These are phyloP conservation scores for Alternaria rosae DNA, from an alignment of 2,329 filamentous ascomycete genomes.

Conservation along the genomic window DNA sequence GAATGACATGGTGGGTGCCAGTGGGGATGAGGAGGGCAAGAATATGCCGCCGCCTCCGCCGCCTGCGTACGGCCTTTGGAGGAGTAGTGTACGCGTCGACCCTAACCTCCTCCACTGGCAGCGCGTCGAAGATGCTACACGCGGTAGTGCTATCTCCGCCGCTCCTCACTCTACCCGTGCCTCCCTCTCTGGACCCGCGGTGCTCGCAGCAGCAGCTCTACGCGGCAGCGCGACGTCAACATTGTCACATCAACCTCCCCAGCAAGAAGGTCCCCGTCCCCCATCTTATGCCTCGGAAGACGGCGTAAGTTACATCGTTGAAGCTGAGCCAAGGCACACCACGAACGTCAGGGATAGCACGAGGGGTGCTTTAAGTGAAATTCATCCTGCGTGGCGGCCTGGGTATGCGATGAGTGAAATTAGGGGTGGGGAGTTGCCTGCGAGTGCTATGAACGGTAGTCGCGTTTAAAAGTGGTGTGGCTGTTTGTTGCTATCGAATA, in stretches of 20 bases:
- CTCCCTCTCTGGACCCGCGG: not conserved
- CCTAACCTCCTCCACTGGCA: conserved; percentile 85
- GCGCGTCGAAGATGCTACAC: conserved; percentile 54
- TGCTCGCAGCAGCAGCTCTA: not conserved
- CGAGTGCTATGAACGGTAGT: not conserved
- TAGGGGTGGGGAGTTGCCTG: conserved; percentile 21
- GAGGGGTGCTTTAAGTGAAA: conserved; percentile 39
- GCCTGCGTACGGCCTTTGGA: conserved; percentile 86
- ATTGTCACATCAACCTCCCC: not conserved
- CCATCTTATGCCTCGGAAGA: conserved; percentile 81
- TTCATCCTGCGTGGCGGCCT: conserved; percentile 49
- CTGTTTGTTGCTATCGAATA: not conserved
- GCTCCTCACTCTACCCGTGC: conserved; percentile 7
- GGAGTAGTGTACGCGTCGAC: conserved; percentile 81
- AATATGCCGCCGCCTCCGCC: conserved; percentile 56
- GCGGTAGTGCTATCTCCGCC: conserved; percentile 10
- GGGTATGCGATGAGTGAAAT: conserved; percentile 43
- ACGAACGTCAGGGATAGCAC: conserved; percentile 12
- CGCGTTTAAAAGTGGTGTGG: not conserved
- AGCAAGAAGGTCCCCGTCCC: conserved; percentile 59
- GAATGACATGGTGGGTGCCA: conserved; percentile 12
- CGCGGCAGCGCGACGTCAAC: not conserved
- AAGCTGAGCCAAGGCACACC: conserved; percentile 61
- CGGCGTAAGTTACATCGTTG: conserved; percentile 74
- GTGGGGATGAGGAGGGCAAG: conserved; percentile 31